These are phyloP conservation scores for Cymodocea nodosa DNA, from an alignment of 116 monocot species.

Conservation along the genomic window DNA sequence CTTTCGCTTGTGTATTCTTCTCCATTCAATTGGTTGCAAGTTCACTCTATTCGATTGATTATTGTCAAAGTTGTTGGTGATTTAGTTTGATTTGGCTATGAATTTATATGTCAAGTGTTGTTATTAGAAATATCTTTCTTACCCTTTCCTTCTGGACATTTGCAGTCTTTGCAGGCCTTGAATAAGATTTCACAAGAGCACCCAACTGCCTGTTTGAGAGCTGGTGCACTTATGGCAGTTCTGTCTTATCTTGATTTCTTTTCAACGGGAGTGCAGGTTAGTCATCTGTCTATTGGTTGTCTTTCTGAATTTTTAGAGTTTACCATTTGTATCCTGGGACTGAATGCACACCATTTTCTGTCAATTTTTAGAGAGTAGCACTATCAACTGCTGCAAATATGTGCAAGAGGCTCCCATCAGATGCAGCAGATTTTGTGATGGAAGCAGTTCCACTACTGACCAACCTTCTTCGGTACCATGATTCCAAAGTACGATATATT, in stretches of 20 bases:
- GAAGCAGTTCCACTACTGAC: slow-evolving; percentile 94
- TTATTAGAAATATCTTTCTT: no score
- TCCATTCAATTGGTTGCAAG: no score
- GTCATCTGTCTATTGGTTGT: no score
- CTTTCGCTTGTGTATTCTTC: no score
- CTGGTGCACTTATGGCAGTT: slow-evolving; percentile 99
- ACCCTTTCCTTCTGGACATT: no score
- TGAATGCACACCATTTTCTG: no score
- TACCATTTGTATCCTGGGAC: not conserved
- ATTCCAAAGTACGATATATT: slow-evolving; percentile 52
- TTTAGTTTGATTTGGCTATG: no score
- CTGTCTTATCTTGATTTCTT: slow-evolving; percentile 98
- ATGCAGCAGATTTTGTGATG: slow-evolving; percentile 99
- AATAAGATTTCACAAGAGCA: slow-evolving; percentile 99
- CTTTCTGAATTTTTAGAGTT: not conserved
- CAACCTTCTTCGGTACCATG: slow-evolving; percentile 88
- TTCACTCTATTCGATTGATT: no score
- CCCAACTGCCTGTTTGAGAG: slow-evolving; percentile 92
- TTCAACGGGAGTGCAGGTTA: slow-evolving; percentile 96
- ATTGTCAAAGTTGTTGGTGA: no score
- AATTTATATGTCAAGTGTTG: no score
- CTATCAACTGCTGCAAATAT: slow-evolving; percentile 98
- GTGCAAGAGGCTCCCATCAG: slow-evolving; percentile 95
- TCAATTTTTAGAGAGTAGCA: slow-evolving; percentile 74
- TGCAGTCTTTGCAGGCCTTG: slow-evolving; percentile 93